Evolutionary conservation across 345 rosid species (phyloP).

Genomic region (Orychophragmus violaceus): DNA sequence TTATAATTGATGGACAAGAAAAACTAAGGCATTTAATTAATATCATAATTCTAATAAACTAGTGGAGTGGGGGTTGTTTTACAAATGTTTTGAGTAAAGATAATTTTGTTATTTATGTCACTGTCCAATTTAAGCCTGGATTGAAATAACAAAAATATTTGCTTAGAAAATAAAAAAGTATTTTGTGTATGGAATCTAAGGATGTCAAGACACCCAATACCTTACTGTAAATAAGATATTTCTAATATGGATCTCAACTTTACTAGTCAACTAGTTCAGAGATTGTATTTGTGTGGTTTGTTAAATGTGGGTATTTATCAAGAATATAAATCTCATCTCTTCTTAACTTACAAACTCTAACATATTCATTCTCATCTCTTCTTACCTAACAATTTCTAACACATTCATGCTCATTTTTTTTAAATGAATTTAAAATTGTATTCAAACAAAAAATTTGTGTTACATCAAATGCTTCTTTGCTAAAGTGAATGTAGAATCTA

Average conservation of each 20-base stretch:
- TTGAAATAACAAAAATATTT: not conserved
- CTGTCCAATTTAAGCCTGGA: not conserved
- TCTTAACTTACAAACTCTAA: too few relatives aligned
- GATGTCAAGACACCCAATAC: slow-evolving; percentile 10
- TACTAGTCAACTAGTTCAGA: not conserved
- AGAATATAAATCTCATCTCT: too few relatives aligned
- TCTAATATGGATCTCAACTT: not conserved
- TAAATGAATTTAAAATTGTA: too few relatives aligned
- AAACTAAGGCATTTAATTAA: too few relatives aligned
- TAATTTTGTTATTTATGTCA: slow-evolving; percentile 14
- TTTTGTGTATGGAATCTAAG: not conserved
- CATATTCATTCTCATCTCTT: too few relatives aligned
- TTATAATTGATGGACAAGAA: not conserved
- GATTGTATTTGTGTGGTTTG: not conserved
- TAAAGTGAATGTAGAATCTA: too few relatives aligned
- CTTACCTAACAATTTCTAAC: too few relatives aligned
- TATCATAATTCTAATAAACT: too few relatives aligned
- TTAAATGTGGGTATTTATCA: not conserved
- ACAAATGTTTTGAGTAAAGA: not conserved
- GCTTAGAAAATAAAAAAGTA: not conserved
- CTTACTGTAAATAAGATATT: not conserved
- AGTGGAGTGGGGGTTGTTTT: not conserved
- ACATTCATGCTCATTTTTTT: too few relatives aligned
- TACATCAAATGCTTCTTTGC: too few relatives aligned
- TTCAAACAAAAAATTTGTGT: too few relatives aligned